Evolutionary conservation across 306 rosid species (phyloP).

Genomic region (Bauhinia variegata): DNA sequence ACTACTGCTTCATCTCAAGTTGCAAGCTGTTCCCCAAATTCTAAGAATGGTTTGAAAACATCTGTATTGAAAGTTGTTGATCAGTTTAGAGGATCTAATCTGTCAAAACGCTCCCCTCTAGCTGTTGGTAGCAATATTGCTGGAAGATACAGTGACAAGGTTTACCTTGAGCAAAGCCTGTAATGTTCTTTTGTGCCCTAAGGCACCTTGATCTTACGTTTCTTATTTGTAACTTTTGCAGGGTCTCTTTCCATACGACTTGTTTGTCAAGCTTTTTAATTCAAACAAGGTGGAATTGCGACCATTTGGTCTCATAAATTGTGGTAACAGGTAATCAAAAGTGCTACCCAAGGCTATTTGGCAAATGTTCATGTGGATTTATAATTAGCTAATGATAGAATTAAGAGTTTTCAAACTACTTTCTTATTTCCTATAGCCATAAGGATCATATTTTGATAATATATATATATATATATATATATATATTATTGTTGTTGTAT

Average conservation of each 20-base stretch:
- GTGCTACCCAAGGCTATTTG: constrained; percentile 5
- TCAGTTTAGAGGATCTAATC: constrained; percentile 79
- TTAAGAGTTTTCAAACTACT: constrained; percentile 13
- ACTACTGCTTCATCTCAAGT: constrained; percentile 51
- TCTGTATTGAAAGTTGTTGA: constrained; percentile 81
- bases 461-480: too few relatives aligned
- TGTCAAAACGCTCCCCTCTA: constrained; percentile 48
- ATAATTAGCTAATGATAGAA: constrained; percentile 14
- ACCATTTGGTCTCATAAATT: constrained; percentile 83
- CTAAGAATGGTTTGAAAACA: constrained; percentile 68
- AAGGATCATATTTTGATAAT: neutral
- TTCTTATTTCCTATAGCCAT: constrained; percentile 18
- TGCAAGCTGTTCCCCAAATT: constrained; percentile 51
- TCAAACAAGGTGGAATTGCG: constrained; percentile 71
- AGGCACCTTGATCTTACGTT: constrained; percentile 21
- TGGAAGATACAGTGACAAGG: constrained; percentile 75
- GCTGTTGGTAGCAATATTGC: constrained; percentile 53
- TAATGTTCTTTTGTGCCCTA: neutral
- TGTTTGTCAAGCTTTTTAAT: constrained; percentile 81
- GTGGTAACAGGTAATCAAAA: constrained; percentile 85
- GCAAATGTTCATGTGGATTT: constrained; percentile 23
- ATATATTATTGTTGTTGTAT: constrained; percentile 11
- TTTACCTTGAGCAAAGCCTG: constrained; percentile 37
- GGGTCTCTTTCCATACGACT: constrained; percentile 75
- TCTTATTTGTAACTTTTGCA: constrained; percentile 41